Evolutionary conservation across 2,329 filamentous ascomycete genomes (phyloP).

Genomic region (Fusarium nematophilum): DNA sequence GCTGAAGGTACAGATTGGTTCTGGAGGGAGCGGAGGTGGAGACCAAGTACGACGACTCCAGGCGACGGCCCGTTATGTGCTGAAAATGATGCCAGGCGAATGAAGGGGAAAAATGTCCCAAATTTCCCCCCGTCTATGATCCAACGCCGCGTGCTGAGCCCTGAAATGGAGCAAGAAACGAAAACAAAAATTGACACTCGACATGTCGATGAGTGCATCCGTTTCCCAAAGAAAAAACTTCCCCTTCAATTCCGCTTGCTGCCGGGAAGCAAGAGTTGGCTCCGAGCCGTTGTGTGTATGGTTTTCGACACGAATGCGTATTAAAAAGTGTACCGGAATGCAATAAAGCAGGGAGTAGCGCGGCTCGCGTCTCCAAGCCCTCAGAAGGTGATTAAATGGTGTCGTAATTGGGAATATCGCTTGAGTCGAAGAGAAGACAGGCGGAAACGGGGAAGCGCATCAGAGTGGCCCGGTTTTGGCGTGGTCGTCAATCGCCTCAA

Average conservation of each 20-base stretch:
- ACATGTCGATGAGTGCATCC: conserved; percentile 26
- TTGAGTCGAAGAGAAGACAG: conserved; percentile 34
- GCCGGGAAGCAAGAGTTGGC: conserved; percentile 54
- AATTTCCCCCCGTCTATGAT: conserved; percentile 47
- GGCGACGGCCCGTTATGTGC: conserved; percentile 6
- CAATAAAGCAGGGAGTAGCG: conserved; percentile 43
- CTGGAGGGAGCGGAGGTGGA: conserved; percentile 23
- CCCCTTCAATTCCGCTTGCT: conserved; percentile 46
- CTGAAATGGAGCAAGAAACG: conserved; percentile 23
- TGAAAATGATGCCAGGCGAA: conserved; percentile 17
- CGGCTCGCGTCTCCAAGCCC: conserved; percentile 31
- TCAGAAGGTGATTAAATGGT: conserved; percentile 37
- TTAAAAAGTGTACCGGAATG: conserved; percentile 50
- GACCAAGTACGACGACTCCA: conserved; percentile 4
- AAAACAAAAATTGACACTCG: conserved; percentile 22
- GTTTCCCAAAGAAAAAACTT: conserved; percentile 31
- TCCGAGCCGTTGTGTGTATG: conserved; percentile 51
- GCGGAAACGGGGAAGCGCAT: conserved; percentile 24
- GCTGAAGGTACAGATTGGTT: conserved; percentile 16
- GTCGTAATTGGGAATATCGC: conserved; percentile 40
- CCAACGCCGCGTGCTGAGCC: conserved; percentile 47
- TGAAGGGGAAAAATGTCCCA: conserved; percentile 34
- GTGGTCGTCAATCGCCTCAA: conserved; percentile 34
- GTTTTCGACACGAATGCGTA: conserved; percentile 49
- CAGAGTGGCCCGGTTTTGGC: conserved; percentile 35